Evolutionary conservation across 495 filamentous ascomycete species (phyloP).

Genomic region (Penicillium parvum): DNA sequence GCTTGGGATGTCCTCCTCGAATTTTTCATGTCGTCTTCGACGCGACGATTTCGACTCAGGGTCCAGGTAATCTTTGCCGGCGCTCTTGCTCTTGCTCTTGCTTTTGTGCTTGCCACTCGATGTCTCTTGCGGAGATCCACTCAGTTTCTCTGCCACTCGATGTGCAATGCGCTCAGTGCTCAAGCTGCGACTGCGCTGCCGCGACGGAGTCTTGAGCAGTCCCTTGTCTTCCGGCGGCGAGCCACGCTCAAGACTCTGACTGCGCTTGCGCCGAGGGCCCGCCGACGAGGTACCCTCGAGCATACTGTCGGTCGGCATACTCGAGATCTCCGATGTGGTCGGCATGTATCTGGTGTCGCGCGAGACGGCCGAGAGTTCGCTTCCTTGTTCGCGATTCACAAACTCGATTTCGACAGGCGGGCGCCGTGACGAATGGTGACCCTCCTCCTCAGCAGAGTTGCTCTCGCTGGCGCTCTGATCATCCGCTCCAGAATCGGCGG

Average conservation of each 20-base stretch:
- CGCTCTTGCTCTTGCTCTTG: conserved; percentile 48
- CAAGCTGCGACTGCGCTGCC: conserved; percentile 65
- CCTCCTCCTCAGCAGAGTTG: conserved; percentile 72
- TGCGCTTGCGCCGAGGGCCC: conserved; percentile 50
- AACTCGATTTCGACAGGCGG: conserved; percentile 84
- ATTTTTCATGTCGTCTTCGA: conserved; percentile 54
- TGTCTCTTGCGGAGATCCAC: conserved; percentile 44
- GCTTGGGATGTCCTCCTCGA: conserved; percentile 58
- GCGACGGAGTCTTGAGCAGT: conserved; percentile 59
- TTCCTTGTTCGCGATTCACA: conserved; percentile 50
- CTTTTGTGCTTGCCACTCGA: conserved; percentile 49
- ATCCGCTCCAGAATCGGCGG: conserved; percentile 43
- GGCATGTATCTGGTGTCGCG: conserved; percentile 57
- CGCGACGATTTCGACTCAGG: conserved; percentile 53
- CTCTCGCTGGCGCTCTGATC: conserved; percentile 58
- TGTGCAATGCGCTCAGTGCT: conserved; percentile 70
- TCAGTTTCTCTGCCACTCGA: conserved; percentile 65
- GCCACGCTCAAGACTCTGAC: conserved; percentile 52
- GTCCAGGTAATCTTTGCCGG: conserved; percentile 57
- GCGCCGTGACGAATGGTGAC: conserved; percentile 59
- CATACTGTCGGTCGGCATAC: conserved; percentile 87
- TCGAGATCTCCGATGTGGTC: conserved; percentile 78
- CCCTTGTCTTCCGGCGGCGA: conserved; percentile 46
- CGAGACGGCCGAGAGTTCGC: conserved; percentile 56
- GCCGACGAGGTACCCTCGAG: conserved; percentile 58